Evolutionary conservation across 805 yeast species (phyloP), one percentile per base, ranked within the genome.

Genomic region (Schizosaccharomyces lindneri): DNA sequence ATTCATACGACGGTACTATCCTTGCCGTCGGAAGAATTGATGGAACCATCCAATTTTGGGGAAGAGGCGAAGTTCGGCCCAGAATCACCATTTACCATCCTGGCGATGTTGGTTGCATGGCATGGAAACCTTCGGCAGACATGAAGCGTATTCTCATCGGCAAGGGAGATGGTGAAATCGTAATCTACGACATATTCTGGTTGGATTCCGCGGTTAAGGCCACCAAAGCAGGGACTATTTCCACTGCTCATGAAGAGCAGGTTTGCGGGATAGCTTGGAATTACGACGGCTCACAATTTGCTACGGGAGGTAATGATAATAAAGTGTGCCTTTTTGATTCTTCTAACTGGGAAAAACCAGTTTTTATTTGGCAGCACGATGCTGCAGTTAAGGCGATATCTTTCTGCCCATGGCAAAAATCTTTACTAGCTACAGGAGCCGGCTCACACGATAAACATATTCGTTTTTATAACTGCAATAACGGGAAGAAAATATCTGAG

Each of bases 261-360:
- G 84, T 90, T 36, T 90, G 97, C 74, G 97, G 97, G 0, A 74
- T 90, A 51, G 84, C 83, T 66, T 90, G 95, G 81, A 78, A 89
- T 62, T 65, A 73, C 11, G 97, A 90, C 70, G 96, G 97, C 1
- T 73, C 78, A 65, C 93, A 86, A 68, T 76, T 90, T 63, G 95
- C 94, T 0, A 80, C 87, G 2, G 97, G 97, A 11, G 95, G 97
- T 41, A 93, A 93, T 69, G 98, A 93, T 70, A 90, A 93, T 68
- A 73, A 88, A 9, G 95, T 93, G 6, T 84, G 86, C 69, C 82
- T 90, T 59, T 90, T 97, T 97, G 97, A 90, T 70, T 83, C 84
- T 1, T 78, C 27, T 17, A 31, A 43, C 7, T 31, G 21, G 55
- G 11, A 21, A 19, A 41, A 43, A 15, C 41, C 39, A 29, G 27